Percentiles rank a stretch among this genome's conserved stretches.
phyloP scores from a whole-genome alignment of 345 rosid genomes.

The Eucalyptus pauciflora region DNA sequence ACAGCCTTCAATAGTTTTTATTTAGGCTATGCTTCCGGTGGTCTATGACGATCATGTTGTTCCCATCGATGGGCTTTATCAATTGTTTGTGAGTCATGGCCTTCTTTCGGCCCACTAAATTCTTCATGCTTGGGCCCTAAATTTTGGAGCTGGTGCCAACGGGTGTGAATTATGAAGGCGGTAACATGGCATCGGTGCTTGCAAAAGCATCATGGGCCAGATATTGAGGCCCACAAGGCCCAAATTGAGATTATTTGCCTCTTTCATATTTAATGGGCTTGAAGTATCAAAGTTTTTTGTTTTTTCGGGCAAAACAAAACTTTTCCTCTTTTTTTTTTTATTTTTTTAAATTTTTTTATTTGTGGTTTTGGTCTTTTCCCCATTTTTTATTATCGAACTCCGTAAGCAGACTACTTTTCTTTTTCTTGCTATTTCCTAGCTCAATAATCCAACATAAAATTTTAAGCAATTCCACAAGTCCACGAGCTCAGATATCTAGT shows the following conservation, averaged over 20 bases:
- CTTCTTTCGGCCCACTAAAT: not conserved
- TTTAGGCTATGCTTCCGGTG: not conserved
- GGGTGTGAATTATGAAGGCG: not conserved
- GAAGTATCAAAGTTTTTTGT: not conserved
- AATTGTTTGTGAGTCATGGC: not conserved
- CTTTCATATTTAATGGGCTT: not conserved
- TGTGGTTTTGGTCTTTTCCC: not conserved
- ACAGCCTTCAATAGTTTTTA: not conserved
- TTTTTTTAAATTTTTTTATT: not conserved
- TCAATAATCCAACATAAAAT: not conserved
- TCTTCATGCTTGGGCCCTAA: not conserved
- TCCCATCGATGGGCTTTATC: not conserved
- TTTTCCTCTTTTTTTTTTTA: accelerated
- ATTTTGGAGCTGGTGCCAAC: not conserved
- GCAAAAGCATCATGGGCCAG: not conserved
- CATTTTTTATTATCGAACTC: not conserved
- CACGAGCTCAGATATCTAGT: not conserved
- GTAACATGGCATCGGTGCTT: not conserved
- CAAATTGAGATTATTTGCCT: not conserved
- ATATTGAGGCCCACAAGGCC: not conserved
- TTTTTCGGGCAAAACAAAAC: not conserved
- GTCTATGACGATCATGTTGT: not conserved
- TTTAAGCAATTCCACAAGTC: not conserved
- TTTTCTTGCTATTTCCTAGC: not conserved
- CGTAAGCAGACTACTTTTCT: not conserved